Percentiles rank a stretch among this genome's conserved stretches.
phyloP scores from a whole-genome alignment of 2,329 filamentous ascomycete genomes.

The Botrytis deweyae region DNA sequence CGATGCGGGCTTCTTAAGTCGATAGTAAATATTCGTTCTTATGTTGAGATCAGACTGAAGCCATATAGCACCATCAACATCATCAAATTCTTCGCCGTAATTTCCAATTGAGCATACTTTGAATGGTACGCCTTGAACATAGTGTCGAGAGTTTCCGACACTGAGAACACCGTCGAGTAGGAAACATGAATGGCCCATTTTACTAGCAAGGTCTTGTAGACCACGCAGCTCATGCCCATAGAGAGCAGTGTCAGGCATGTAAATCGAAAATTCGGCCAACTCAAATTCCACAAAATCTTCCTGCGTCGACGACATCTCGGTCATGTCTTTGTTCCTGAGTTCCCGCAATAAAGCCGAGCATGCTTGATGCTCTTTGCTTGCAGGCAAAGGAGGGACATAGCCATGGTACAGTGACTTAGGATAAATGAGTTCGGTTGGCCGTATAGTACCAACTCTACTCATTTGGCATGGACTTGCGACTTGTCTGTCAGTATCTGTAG shows the following conservation, averaged over 20 bases:
- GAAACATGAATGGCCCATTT: conserved; percentile 42
- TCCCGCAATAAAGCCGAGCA: conserved; percentile 25
- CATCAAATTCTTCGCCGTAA: conserved; percentile 54
- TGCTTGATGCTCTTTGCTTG: conserved; percentile 24
- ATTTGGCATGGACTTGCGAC: neutral
- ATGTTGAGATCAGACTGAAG: conserved; percentile 55
- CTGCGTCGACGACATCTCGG: neutral
- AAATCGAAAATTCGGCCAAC: conserved; percentile 59
- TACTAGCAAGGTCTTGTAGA: conserved; percentile 52
- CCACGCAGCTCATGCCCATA: conserved; percentile 53
- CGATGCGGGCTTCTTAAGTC: conserved; percentile 52
- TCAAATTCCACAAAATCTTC: conserved; percentile 46
- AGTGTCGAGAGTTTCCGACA: conserved; percentile 44
- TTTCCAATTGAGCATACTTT: conserved; percentile 61
- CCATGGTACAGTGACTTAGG: conserved; percentile 27
- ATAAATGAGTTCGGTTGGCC: conserved; percentile 12
- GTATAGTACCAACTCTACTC: conserved; percentile 6
- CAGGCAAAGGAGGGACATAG: conserved; percentile 23
- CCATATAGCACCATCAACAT: conserved; percentile 58
- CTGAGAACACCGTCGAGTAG: conserved; percentile 62
- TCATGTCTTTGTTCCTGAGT: neutral
- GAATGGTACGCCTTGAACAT: conserved; percentile 58
- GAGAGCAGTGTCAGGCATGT: conserved; percentile 41
- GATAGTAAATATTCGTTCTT: conserved; percentile 59
- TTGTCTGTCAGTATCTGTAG: neutral